These are phyloP conservation scores for Cytospora leucostoma DNA, from an alignment of 2,329 filamentous ascomycete species.

Conservation along the genomic window DNA sequence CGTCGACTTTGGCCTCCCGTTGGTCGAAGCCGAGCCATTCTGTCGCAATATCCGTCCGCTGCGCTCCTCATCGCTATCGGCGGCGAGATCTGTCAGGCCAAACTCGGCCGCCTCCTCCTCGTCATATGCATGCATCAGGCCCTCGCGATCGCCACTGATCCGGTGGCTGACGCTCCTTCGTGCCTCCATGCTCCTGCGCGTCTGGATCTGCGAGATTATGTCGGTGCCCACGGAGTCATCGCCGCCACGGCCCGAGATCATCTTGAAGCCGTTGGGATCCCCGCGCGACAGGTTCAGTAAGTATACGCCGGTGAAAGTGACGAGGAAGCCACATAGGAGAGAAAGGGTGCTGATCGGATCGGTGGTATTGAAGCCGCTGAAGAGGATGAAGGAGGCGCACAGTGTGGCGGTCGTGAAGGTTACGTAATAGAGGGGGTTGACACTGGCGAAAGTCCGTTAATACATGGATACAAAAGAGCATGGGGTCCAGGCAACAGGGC, in stretches of 20 bases:
- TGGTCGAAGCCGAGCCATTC: conserved; percentile 42
- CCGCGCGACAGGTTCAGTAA: conserved; percentile 91
- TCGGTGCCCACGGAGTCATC: conserved; percentile 87
- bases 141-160: conserved; percentile 70
- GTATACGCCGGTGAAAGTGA: conserved; percentile 95
- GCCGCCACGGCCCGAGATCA: conserved; percentile 61
- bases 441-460: conserved; percentile 54
- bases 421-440: conserved; percentile 96
- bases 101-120: conserved; percentile 75
- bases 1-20: conserved; percentile 43
- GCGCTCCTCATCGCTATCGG: conserved; percentile 70
- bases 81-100: conserved; percentile 75
- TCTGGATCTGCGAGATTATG: conserved; percentile 84
- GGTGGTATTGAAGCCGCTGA: conserved; percentile 93
- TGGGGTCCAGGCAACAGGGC: not conserved
- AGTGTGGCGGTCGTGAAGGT: conserved; percentile 95
- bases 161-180: conserved; percentile 70
- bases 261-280: conserved; percentile 77
- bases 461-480: not conserved
- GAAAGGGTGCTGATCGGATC: conserved; percentile 91
- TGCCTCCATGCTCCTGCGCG: conserved; percentile 89
- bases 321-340: conserved; percentile 86
- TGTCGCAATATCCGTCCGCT: conserved; percentile 40
- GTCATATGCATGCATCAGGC: conserved; percentile 86
- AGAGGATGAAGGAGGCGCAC: conserved; percentile 92